Evolutionary conservation across 108 stramenopile genomes (phyloP), one percentile per base, ranked within the genome.

Genomic region (Discostella stelligeroides): DNA sequence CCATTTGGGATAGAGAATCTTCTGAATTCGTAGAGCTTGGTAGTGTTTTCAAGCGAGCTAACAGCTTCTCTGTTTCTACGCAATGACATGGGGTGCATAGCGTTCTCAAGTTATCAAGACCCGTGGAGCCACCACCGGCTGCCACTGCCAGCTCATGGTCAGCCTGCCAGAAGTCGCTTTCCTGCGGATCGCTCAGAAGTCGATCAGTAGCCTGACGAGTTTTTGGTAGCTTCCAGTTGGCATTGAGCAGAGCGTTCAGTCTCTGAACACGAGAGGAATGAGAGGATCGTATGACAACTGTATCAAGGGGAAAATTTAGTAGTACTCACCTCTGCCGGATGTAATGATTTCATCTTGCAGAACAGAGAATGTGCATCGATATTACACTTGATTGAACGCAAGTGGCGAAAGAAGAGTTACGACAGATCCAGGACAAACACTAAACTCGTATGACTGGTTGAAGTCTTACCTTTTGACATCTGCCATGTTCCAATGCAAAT

Each of bases 121-220:
- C 80, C 49, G 75, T 75, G 30, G 69, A 62, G 14, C 93, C 93
- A 11, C 93, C 93, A 25, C 93, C 93, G 39, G 87, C 87, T n/a
- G 85, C 82, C 18, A 94, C 93, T 24, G 93, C 80, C 10, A 68
- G 25, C n/a, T 87, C 86, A 69, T 94, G 93, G 66, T 94, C 93
- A 0, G 84, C 93, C 78, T 94, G 86, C 92, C 93, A 94, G 58
- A 90, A 94, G 48, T 88, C 86, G 28, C 80, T 75, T 57, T 89
- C 91, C 47, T 79, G 79, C 2, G 88, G 88, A 69, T 83, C 49
- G 15, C 76, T 72, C 9, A 92, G 55, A 17, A 87, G 66, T 18
- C 75, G 79, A 28, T 88, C 84, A 20, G 81, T 28, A n/a, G 84
- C 79, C 42, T 54, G 67, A 8, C 63, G 34, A 8, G 76, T 75